Evolutionary conservation across 192 early-diverging fungal genomes (phyloP).

Genomic region (Radiomyces spectabilis): DNA sequence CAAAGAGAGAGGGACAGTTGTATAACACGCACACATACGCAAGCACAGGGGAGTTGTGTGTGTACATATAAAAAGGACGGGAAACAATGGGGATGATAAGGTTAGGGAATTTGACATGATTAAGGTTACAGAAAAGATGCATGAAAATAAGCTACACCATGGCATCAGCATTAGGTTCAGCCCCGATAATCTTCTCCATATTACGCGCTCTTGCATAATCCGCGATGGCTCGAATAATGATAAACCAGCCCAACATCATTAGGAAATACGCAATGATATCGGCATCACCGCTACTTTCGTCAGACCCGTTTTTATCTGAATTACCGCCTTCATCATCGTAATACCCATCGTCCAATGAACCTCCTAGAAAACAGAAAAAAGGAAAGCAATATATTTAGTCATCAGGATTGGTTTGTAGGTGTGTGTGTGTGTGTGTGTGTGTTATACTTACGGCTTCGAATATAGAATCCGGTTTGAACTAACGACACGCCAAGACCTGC

Average conservation of each 20-base stretch:
- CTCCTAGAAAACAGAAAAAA: conserved; percentile 8
- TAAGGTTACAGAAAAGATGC: too few relatives aligned
- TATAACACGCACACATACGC: too few relatives aligned
- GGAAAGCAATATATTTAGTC: neutral
- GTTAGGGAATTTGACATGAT: too few relatives aligned
- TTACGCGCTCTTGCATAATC: conserved; percentile 68
- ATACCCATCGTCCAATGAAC: conserved; percentile 26
- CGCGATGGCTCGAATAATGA: conserved; percentile 63
- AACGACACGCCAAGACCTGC: conserved; percentile 78
- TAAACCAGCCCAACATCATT: conserved; percentile 64
- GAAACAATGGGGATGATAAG: too few relatives aligned
- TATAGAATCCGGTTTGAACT: conserved; percentile 69
- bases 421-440: neutral
- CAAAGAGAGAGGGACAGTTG: too few relatives aligned
- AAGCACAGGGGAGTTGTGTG: too few relatives aligned
- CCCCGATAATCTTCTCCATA: conserved; percentile 57
- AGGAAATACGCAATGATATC: conserved; percentile 61
- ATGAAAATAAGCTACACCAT: conserved; percentile 21
- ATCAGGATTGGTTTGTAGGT: neutral
- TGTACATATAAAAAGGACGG: too few relatives aligned
- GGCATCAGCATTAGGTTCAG: conserved; percentile 17
- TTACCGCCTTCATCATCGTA: conserved; percentile 15
- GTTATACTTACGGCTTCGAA: conserved; percentile 51
- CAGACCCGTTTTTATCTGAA: conserved; percentile 1
- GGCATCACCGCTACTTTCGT: conserved; percentile 14